Conservation (phyloP, 306 rosid species). For the Coriaria nepalensis region DNA sequence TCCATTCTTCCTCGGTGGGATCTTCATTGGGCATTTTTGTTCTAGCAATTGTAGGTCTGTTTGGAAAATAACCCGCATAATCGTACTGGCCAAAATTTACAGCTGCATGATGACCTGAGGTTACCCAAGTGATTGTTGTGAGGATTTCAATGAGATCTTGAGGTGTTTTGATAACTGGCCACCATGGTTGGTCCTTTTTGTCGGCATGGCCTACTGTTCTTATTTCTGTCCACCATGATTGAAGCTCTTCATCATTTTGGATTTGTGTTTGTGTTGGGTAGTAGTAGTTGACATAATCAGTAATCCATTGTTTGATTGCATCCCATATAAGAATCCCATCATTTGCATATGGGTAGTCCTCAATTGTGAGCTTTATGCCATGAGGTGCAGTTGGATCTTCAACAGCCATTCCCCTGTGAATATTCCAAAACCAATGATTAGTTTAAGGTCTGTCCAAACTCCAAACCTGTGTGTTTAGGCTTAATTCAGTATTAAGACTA, state of each 20-base stretch:
- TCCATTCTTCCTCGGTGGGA: slow-evolving; percentile 27
- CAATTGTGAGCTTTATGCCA: slow-evolving; percentile 45
- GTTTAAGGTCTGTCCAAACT: too few relatives aligned
- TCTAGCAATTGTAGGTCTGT: slow-evolving; percentile 53
- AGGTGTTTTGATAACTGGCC: slow-evolving; percentile 46
- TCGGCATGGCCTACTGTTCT: slow-evolving; percentile 50
- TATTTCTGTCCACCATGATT: slow-evolving; percentile 78
- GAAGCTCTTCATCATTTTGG: slow-evolving; percentile 50
- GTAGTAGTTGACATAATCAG: slow-evolving; percentile 47
- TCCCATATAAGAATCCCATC: slow-evolving; percentile 68
- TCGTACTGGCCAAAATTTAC: slow-evolving; percentile 66
- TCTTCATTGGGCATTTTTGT: slow-evolving; percentile 52
- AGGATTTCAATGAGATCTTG: slow-evolving; percentile 45
- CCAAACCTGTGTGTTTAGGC: too few relatives aligned
- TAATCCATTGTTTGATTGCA: slow-evolving; percentile 44
- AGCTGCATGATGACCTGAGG: slow-evolving; percentile 71
- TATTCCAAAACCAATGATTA: not conserved
- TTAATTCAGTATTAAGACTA: slow-evolving; percentile 4
- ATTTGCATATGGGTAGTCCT: slow-evolving; percentile 69
- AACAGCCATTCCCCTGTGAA: slow-evolving; percentile 48
- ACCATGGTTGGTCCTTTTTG: slow-evolving; percentile 77
- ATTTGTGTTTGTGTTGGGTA: slow-evolving; percentile 29
- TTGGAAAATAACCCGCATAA: slow-evolving; percentile 62
- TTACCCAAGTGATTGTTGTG: slow-evolving; percentile 43
- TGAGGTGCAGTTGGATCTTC: slow-evolving; percentile 59